A percentile compares a stretch with the other conserved stretches of the same genome.
Evolutionary conservation across 176 grass and related monocot species (phyloP).

Genomic region (Dactylis glomerata): DNA sequence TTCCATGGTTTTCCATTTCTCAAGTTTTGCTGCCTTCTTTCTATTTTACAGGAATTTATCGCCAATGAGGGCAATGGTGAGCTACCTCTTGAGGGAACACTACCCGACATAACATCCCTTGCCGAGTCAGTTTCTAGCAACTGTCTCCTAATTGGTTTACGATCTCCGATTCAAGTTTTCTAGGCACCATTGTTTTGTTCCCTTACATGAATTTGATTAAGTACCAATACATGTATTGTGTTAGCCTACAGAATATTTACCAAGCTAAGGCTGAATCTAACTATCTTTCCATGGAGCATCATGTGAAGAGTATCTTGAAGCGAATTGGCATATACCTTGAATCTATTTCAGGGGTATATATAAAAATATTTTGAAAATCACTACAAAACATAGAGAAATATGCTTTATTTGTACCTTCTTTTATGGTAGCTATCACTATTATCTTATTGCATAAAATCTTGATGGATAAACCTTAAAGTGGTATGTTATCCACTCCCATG

Average conservation of each 20-base stretch:
- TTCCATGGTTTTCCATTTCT: neutral
- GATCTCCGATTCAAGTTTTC: too few relatives aligned
- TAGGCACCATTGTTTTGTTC: neutral
- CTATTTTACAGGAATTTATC: conserved; percentile 71
- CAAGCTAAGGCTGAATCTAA: conserved; percentile 86
- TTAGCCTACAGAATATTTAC: conserved; percentile 91
- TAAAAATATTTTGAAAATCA: conserved; percentile 90
- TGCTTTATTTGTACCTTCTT: conserved; percentile 6
- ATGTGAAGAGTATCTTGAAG: conserved; percentile 64
- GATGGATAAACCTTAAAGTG: neutral
- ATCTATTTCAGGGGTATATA: conserved; percentile 69
- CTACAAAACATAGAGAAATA: conserved; percentile 76
- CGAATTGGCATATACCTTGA: conserved; percentile 68
- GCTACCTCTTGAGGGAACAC: conserved; percentile 86
- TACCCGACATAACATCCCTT: conserved; percentile 96
- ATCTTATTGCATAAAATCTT: neutral
- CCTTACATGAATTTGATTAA: neutral
- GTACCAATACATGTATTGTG: conserved; percentile 58
- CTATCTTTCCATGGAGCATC: conserved; percentile 56
- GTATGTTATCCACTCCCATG: neutral
- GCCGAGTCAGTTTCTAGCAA: conserved; percentile 61
- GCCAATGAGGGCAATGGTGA: conserved; percentile 76
- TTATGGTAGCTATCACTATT: neutral
- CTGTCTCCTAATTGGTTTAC: neutral
- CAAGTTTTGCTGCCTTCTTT: neutral